Evolutionary conservation across 169 alveolate genomes (phyloP).

Genomic region (Eimeria necatrix): DNA sequence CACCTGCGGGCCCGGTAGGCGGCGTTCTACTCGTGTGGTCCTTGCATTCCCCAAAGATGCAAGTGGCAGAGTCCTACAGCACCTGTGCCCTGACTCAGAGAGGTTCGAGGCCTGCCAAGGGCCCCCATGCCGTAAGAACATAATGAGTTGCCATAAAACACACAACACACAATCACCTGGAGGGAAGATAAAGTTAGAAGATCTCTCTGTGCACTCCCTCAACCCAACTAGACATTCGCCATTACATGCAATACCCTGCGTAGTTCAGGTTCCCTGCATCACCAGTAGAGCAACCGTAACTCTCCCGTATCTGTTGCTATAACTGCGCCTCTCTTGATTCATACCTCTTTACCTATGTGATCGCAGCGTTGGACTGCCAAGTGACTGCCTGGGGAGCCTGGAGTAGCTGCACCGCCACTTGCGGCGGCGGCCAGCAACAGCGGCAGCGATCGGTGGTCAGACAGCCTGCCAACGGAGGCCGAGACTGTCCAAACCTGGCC

Average conservation of each 20-base stretch:
- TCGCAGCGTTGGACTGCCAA: constrained; percentile 84
- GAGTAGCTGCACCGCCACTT: constrained; percentile 84
- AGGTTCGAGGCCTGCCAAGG: constrained; percentile 71
- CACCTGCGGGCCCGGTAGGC: constrained; percentile 84
- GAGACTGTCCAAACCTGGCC: constrained; percentile 70
- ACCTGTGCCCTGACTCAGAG: constrained; percentile 52
- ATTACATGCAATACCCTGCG: too few species aligned
- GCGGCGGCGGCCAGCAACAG: constrained; percentile 85
- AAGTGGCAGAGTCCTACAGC: constrained; percentile 40
- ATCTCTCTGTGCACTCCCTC: too few species aligned
- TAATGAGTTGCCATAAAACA: too few species aligned
- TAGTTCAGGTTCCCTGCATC: too few species aligned
- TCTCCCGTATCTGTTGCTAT: not conserved
- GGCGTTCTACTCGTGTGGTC: constrained; percentile 75
- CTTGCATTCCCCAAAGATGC: constrained; percentile 77
- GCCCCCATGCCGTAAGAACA: constrained; percentile 75
- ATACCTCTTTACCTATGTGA: not conserved
- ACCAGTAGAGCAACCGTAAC: not conserved
- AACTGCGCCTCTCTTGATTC: not conserved
- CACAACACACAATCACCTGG: too few species aligned
- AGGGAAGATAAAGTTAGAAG: too few species aligned
- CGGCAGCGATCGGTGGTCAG: constrained; percentile 83
- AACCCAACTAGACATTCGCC: too few species aligned
- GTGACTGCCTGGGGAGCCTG: constrained; percentile 86
- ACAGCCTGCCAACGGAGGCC: constrained; percentile 74